Conservation (phyloP, 805 yeast species). For the Saturnispora diversa region DNA sequence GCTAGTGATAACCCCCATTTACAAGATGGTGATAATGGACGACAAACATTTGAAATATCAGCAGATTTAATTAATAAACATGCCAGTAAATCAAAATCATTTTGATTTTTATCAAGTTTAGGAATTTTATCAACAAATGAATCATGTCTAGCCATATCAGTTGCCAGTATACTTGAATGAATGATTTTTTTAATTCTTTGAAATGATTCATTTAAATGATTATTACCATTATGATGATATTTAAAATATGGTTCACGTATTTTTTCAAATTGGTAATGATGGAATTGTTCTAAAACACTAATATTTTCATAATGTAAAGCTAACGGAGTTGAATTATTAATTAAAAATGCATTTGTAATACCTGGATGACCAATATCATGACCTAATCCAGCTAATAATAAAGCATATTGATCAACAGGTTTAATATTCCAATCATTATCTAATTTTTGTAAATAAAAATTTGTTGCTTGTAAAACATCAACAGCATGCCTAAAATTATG, state of each 20-base stretch:
- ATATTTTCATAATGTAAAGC: slow-evolving; percentile 52
- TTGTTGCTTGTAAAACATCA: slow-evolving; percentile 88
- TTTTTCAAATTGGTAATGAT: slow-evolving; percentile 53
- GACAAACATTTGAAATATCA: slow-evolving; percentile 86
- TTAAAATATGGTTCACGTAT: slow-evolving; percentile 24
- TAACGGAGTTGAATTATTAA: slow-evolving; percentile 51
- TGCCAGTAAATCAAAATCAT: slow-evolving; percentile 37
- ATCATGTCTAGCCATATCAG: slow-evolving; percentile 90
- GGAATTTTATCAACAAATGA: slow-evolving; percentile 54
- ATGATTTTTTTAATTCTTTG: slow-evolving; percentile 10
- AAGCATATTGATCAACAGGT: slow-evolving; percentile 41
- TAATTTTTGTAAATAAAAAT: slow-evolving; percentile 41
- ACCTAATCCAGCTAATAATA: slow-evolving; percentile 78
- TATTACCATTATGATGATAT: not conserved
- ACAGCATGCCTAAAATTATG: slow-evolving; percentile 95
- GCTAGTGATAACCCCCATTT: slow-evolving; percentile 83
- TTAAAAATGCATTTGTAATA: slow-evolving; percentile 70
- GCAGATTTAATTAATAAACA: slow-evolving; percentile 84
- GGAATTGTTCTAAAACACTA: slow-evolving; percentile 78
- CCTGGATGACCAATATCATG: slow-evolving; percentile 98
- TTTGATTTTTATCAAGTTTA: slow-evolving; percentile 23
- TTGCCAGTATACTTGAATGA: slow-evolving; percentile 47
- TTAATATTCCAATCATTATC: slow-evolving; percentile 13
- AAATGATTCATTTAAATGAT: not conserved
- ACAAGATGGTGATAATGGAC: slow-evolving; percentile 66